A percentile compares a stretch with the other conserved stretches of the same genome.
Evolutionary conservation across 2,329 filamentous ascomycete species (phyloP).

Genomic region (Cercospora sp.): DNA sequence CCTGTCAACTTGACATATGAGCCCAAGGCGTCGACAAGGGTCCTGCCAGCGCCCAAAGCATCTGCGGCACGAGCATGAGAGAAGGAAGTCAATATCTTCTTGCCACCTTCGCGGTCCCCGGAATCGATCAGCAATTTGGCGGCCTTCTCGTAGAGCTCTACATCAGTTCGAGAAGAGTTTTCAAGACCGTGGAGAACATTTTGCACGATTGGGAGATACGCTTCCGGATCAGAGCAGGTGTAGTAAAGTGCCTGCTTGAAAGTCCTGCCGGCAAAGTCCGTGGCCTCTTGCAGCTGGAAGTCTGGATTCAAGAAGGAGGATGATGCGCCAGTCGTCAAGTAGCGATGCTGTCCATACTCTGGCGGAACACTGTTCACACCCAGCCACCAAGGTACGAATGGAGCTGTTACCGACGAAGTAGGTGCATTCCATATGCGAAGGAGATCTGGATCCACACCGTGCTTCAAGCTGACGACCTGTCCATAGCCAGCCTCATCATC

Average conservation of each 20-base stretch:
- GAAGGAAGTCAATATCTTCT: constrained; percentile 23
- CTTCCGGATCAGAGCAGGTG: constrained; percentile 24
- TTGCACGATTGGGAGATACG: constrained; percentile 24
- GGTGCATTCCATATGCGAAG: constrained; percentile 41
- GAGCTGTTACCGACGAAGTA: constrained; percentile 40
- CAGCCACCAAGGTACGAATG: constrained; percentile 42
- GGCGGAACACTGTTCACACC: constrained; percentile 38
- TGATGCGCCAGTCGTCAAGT: constrained; percentile 40
- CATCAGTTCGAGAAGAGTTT: constrained; percentile 20
- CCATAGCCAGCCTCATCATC: constrained; percentile 43
- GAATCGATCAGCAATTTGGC: constrained; percentile 20
- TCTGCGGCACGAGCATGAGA: constrained; percentile 23
- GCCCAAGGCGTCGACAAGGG: constrained; percentile 9
- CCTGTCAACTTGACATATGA: constrained; percentile 5
- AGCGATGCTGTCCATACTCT: constrained; percentile 41
- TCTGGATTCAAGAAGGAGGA: constrained; percentile 40
- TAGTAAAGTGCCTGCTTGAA: constrained; percentile 30
- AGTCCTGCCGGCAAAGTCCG: constrained; percentile 24
- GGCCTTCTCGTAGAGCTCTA: constrained; percentile 23
- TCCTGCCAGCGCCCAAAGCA: constrained; percentile 18
- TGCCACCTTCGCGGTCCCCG: constrained; percentile 23
- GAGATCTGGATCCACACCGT: constrained; percentile 36
- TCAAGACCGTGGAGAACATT: constrained; percentile 25
- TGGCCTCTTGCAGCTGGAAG: constrained; percentile 35
- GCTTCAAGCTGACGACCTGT: constrained; percentile 37